A percentile compares a stretch with the other conserved stretches of the same genome.
Evolutionary conservation across 139 green algal species (phyloP).

Genomic region (Zygnema circumcarinatum): DNA sequence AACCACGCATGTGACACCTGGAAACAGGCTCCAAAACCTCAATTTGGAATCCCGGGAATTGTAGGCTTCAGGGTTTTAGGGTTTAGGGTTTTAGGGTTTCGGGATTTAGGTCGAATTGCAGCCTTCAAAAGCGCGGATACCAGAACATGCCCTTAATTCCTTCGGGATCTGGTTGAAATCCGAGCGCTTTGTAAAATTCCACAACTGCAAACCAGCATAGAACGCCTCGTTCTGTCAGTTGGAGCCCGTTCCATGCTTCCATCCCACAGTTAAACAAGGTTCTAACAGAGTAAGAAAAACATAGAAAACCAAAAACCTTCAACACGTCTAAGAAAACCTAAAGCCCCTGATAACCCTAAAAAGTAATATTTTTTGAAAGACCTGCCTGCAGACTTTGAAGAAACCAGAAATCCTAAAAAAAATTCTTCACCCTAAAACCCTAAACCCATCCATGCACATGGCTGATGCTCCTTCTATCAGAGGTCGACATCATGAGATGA

Average conservation of each 20-base stretch:
- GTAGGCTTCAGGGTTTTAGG: too few species aligned
- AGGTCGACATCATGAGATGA: too few species aligned
- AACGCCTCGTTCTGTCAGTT: background rate
- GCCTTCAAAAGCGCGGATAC: slow-evolving; percentile 55
- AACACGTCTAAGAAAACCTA: background rate
- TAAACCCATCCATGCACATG: too few species aligned
- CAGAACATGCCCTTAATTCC: slow-evolving; percentile 87
- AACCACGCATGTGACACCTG: too few species aligned
- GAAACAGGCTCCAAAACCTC: too few species aligned
- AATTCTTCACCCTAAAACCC: too few species aligned
- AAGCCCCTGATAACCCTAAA: background rate
- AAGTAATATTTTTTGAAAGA: background rate
- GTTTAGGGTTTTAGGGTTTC: too few species aligned
- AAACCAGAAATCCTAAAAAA: too few species aligned
- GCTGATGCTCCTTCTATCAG: too few species aligned
- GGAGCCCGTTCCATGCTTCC: background rate
- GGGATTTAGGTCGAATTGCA: too few species aligned
- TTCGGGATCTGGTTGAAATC: slow-evolving; percentile 89
- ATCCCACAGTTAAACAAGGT: background rate
- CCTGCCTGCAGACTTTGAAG: background rate
- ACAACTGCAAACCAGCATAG: slow-evolving; percentile 57
- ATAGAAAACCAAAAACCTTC: background rate
- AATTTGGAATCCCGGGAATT: too few species aligned
- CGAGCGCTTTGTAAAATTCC: slow-evolving; percentile 72
- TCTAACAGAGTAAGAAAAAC: background rate